Percentiles rank a stretch among this genome's conserved stretches.
These are phyloP conservation scores for Symmetrospora coprosmae DNA, from an alignment of 768 basidiomycete genomes.

Conservation along the genomic window DNA sequence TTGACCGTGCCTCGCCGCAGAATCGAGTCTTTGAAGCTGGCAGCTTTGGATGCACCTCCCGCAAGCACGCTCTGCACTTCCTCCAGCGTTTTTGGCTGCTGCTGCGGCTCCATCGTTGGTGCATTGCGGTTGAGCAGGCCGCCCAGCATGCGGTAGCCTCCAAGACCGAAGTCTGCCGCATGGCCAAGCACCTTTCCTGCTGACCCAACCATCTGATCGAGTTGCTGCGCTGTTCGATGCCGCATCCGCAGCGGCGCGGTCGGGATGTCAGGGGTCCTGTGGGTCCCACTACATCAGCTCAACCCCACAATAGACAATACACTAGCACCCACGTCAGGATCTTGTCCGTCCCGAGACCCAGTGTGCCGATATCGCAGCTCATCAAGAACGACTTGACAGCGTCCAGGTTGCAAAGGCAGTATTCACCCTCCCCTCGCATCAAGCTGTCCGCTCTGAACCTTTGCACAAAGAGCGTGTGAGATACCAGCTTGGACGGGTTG, in stretches of 20 bases:
- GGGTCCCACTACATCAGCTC: constrained; percentile 45
- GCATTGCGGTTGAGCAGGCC: constrained; percentile 41
- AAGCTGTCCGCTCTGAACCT: constrained; percentile 47
- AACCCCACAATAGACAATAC: constrained; percentile 32
- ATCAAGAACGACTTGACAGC: constrained; percentile 92
- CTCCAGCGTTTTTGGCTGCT: constrained; percentile 48
- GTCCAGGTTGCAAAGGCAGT: constrained; percentile 84
- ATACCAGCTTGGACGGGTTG: constrained; percentile 70
- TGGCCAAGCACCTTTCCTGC: constrained; percentile 41
- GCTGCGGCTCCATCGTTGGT: constrained; percentile 37
- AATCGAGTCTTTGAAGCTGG: constrained; percentile 1
- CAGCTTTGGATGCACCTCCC: constrained; percentile 7
- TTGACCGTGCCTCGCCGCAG: background rate
- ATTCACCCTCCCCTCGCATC: constrained; percentile 66
- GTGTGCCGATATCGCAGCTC: constrained; percentile 68
- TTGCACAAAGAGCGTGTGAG: constrained; percentile 46
- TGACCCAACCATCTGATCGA: constrained; percentile 35
- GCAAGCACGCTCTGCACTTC: constrained; percentile 33
- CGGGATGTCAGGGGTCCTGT: constrained; percentile 32
- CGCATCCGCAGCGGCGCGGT: constrained; percentile 28
- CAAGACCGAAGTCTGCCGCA: constrained; percentile 47
- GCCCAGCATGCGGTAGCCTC: constrained; percentile 41
- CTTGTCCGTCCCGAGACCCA: constrained; percentile 44
- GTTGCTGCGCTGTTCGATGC: constrained; percentile 29
- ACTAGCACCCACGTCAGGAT: constrained; percentile 28